Base-by-base conservation (phyloP, 2,329 filamentous ascomycete species). In the Aspergillus piperis region DNA sequence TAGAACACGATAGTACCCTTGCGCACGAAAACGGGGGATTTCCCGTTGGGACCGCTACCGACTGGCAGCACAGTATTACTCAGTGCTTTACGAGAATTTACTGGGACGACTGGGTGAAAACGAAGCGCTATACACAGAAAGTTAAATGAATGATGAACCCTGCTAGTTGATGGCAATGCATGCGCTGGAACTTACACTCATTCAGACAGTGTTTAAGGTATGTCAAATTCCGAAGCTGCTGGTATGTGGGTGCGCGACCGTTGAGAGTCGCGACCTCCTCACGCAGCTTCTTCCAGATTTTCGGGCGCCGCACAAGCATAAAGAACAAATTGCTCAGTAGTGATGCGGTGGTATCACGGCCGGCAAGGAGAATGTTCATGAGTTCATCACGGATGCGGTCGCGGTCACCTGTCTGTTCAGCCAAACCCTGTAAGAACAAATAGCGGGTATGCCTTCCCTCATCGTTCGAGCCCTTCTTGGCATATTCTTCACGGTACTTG, bases 1-100 rank as follows among this genome's bases (percentile, higher is more conserved):
- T 91, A 94, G 49, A 75, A 81, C 60, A 93, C 78, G 13, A 83
- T 76, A 0, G 85, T 85, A 68, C 87, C 85, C 71, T 90, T 88
- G 53, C 84, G 82, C 3, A 91, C 78, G 56, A 86, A 83, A 1
- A 93, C 70, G 0, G 89, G 89, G 32, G 82, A 77, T 2, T 77
- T 75, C 27, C 78, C 70, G 72, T 88, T 84, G 2, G 82, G 80
- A 0, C 89, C 89, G 58, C 88, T 88, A 62, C 89, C 76, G 4
- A 69, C 61, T 3, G 78, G 78, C 49, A 81, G 68, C 4, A 72
- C 69, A 0, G 80, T 81, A 53, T 77, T 73, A 23, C 60, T 67
- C 3, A 71, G 61, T n/a, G 77, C 74, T 5, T 68, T 60, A 15
- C 78, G 73, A 5, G 68, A 61, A 63, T 82, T 82, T 47, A 75